Conservation (phyloP, 2,329 filamentous ascomycete species). For the Coniochaeta sp. region DNA sequence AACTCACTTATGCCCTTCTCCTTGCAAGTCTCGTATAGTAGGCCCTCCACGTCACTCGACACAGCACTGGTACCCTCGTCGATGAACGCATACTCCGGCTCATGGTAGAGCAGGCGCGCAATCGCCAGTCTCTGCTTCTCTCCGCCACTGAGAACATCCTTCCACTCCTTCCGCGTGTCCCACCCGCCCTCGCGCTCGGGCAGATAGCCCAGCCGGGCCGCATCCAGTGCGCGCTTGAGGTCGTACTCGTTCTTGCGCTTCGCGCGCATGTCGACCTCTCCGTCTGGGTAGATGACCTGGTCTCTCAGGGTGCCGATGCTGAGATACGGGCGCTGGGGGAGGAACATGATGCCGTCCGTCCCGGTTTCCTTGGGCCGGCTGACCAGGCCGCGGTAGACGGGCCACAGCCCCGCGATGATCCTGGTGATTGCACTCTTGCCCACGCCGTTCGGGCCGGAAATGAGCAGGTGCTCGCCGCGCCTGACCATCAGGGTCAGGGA, state of each 20-base stretch:
- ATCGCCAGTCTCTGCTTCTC: constrained; percentile 97
- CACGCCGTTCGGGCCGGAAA: constrained; percentile 90
- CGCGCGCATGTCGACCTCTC: constrained; percentile 86
- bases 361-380: constrained; percentile 76
- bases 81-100: constrained; percentile 88
- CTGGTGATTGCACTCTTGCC: constrained; percentile 87
- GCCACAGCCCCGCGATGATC: constrained; percentile 89
- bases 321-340: constrained; percentile 89
- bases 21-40: constrained; percentile 90
- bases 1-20: constrained; percentile 83
- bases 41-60: constrained; percentile 85
- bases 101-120: constrained; percentile 85
- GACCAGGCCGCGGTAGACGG: constrained; percentile 87
- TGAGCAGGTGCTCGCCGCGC: constrained; percentile 85
- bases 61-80: constrained; percentile 96
- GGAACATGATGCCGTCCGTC: constrained; percentile 94
- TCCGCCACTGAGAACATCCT: constrained; percentile 92
- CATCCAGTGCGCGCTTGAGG: constrained; percentile 70
- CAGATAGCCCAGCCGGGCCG: constrained; percentile 80
- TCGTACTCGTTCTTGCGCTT: constrained; percentile 72
- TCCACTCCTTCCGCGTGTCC: constrained; percentile 97
- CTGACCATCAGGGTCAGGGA: constrained; percentile 84
- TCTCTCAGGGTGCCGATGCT: constrained; percentile 89
- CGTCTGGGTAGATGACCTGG: constrained; percentile 96
- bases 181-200: constrained; percentile 89